A percentile compares a stretch with the other conserved stretches of the same genome.
Evolutionary conservation across 2,329 filamentous ascomycete genomes (phyloP).

Genomic region (Immersiporthe knoxdaviesiana): DNA sequence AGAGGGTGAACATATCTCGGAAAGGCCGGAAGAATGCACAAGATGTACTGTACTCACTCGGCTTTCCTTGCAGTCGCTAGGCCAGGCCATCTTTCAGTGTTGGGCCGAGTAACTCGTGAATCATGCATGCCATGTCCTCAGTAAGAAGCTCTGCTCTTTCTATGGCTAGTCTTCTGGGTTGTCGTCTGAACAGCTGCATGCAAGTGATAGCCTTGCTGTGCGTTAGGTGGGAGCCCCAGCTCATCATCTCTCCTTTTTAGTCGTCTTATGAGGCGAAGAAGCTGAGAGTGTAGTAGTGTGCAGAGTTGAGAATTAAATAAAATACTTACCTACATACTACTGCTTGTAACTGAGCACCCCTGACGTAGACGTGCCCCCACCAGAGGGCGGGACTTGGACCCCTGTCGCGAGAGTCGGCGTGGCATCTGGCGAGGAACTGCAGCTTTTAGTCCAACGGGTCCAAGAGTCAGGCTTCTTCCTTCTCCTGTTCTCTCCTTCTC

Average conservation of each 20-base stretch:
- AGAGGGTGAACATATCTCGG: background rate
- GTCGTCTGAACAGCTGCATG: too few relatives aligned
- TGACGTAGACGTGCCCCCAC: slow-evolving; percentile 12
- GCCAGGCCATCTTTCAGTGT: too few relatives aligned
- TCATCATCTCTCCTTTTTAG: background rate
- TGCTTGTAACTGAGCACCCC: slow-evolving; percentile 8
- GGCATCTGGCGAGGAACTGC: slow-evolving; percentile 1
- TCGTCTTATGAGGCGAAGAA: background rate
- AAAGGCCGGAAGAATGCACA: background rate
- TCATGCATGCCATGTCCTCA: too few relatives aligned
- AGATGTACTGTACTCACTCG: background rate
- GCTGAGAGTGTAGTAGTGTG: background rate
- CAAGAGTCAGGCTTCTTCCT: background rate
- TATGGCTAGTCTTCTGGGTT: background rate
- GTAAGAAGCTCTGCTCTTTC: background rate
- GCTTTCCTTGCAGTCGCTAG: background rate
- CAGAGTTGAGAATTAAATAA: too few relatives aligned
- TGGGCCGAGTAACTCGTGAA: too few relatives aligned
- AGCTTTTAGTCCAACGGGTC: background rate
- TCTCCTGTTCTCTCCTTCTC: background rate
- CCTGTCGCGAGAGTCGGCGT: slow-evolving; percentile 16
- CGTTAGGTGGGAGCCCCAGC: background rate
- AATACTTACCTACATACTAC: too few relatives aligned
- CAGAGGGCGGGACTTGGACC: background rate
- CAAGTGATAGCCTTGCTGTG: background rate